phyloP scores from a whole-genome alignment of 73 alveolate genomes.

The Paramecium biaurelia region DNA sequence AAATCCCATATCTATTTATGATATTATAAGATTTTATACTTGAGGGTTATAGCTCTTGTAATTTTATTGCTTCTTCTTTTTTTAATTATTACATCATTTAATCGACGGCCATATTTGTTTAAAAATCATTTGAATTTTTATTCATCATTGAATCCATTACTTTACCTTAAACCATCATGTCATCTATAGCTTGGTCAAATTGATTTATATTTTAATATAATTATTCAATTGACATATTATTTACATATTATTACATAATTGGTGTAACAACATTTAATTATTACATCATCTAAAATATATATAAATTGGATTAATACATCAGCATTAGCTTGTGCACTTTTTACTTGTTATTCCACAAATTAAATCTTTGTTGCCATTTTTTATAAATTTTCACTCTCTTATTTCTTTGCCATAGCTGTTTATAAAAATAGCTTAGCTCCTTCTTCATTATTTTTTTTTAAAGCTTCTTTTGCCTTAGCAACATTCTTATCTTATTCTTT shows the following conservation, averaged over 20 bases:
- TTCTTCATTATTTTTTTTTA: slow-evolving; percentile 39
- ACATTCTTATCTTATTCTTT: slow-evolving; percentile 21
- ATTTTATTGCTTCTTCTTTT: slow-evolving; percentile 1
- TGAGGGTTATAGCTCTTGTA: background rate
- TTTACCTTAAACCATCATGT: slow-evolving; percentile 34
- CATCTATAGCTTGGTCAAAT: slow-evolving; percentile 26
- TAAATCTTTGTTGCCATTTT: slow-evolving; percentile 28
- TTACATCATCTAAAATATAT: background rate
- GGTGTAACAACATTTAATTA: slow-evolving; percentile 33
- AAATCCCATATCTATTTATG: background rate
- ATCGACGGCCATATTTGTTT: slow-evolving; percentile 27
- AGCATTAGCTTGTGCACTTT: background rate
- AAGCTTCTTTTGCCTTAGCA: slow-evolving; percentile 23
- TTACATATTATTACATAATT: slow-evolving; percentile 3
- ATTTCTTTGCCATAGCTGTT: slow-evolving; percentile 29
- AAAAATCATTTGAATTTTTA: background rate
- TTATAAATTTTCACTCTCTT: slow-evolving; percentile 25
- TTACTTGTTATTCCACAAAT: slow-evolving; percentile 16
- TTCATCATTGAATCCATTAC: slow-evolving; percentile 29
- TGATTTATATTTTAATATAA: background rate
- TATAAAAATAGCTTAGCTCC: slow-evolving; percentile 41
- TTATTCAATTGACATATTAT: slow-evolving; percentile 40
- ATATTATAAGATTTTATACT: background rate
- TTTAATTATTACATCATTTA: background rate
- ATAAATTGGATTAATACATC: background rate